Evolutionary conservation across 345 rosid species (phyloP), one percentile per base, ranked within the genome.

Genomic region (Camelina laxa): DNA sequence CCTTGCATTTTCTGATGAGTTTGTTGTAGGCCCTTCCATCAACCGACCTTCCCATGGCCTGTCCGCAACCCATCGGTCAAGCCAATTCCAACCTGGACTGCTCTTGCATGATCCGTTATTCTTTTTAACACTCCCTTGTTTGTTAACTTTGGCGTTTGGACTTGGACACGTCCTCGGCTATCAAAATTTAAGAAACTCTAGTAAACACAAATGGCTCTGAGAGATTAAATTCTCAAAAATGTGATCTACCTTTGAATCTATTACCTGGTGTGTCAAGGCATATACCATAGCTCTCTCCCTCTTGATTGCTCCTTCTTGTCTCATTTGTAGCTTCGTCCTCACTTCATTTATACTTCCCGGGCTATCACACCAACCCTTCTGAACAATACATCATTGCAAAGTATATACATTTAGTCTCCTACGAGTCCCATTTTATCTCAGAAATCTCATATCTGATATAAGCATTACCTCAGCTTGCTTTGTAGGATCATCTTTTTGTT

Each of bases 281-380:
- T 93, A 93, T 3, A 89, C 93, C 81, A 80, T 84, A 66, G 96
- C 94, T 79, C 98, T 91, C 75, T 93, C 97, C 85, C 98, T 91
- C 86, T 91, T 93, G 42, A 91, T 78, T 47, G 86, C 86, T 73
- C 86, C 98, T 83, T 89, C 90, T 80, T 84, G 95, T 73, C 86
- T 93, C 88, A 86, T 79, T 67, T 85, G 86, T 58, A 87, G 70
- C 82, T 93, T 91, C 5, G 85, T 62, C 73, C 82, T 80, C 17
- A 90, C 93, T 74, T 91, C 87, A 67, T 85, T 88, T 3, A 79
- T 60, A 24, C 93, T 89, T 77, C 98, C 98, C 0, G 81, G 87
- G 71, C 87, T 82, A 74, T 85, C 76, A 73, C 96, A 89, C 97
- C 98, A 91, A 67, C 93, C 91, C 83, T 82, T 70, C 98, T 91